These are phyloP conservation scores for Fraxinus cuspidata DNA, from an alignment of 257 asterid species.

Conservation along the genomic window DNA sequence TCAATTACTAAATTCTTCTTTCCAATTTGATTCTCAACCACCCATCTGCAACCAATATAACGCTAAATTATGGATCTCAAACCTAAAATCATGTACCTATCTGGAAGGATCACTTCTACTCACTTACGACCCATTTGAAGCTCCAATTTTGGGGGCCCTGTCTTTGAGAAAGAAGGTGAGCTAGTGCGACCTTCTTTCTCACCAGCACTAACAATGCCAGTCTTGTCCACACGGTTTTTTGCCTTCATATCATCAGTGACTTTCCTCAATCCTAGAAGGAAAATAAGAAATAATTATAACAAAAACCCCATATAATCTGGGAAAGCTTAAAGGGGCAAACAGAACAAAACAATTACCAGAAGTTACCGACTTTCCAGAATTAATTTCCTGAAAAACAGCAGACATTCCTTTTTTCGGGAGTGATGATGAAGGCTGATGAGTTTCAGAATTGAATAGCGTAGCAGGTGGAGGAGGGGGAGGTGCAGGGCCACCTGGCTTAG, in stretches of 20 bases:
- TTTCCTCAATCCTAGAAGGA: constrained; percentile 74
- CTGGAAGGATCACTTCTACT: constrained; percentile 38
- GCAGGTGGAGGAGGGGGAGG: constrained; percentile 95
- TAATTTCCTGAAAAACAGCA: constrained; percentile 89
- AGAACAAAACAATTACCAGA: constrained; percentile 46
- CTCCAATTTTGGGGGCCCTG: constrained; percentile 91
- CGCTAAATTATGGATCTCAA: background rate
- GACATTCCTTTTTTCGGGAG: constrained; percentile 87
- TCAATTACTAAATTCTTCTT: constrained; percentile 71
- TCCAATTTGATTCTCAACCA: constrained; percentile 94
- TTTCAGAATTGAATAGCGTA: constrained; percentile 68
- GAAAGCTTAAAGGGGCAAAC: too few species aligned
- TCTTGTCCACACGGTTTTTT: constrained; percentile 82
- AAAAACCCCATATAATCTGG: too few species aligned
- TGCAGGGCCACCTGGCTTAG: constrained; percentile 63
- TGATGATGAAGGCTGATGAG: constrained; percentile 72
- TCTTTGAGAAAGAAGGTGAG: constrained; percentile 64
- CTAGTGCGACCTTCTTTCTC: constrained; percentile 48
- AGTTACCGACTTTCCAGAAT: constrained; percentile 79
- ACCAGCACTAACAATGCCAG: constrained; percentile 55
- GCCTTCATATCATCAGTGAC: constrained; percentile 93
- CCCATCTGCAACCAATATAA: constrained; percentile 62
- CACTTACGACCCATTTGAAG: constrained; percentile 99
- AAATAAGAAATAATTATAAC: background rate
- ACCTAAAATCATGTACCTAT: constrained; percentile 9